Evolutionary conservation across 257 asterid species (phyloP).

Genomic region (Solanum pennellii): DNA sequence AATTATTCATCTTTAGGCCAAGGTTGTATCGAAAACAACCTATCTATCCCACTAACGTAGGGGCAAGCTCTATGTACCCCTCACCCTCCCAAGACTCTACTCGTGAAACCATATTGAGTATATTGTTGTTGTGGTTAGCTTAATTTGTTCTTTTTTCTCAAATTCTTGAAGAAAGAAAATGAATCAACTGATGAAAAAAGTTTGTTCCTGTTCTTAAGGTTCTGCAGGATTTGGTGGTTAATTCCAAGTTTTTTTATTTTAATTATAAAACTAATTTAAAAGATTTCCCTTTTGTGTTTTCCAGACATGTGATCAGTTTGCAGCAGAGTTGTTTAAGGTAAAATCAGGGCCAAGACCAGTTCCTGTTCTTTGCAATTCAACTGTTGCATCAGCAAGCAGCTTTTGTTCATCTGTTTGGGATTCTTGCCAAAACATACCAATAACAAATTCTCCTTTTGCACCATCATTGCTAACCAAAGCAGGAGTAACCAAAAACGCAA

Average conservation of each 20-base stretch:
- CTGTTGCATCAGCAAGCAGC: conserved; percentile 20
- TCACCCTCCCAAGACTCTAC: background rate
- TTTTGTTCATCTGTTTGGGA: conserved; percentile 79
- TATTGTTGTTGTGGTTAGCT: background rate
- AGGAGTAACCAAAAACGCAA: conserved; percentile 29
- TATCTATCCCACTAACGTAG: background rate
- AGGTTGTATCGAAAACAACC: background rate
- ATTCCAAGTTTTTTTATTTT: background rate
- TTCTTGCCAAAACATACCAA: conserved; percentile 46
- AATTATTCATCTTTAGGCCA: background rate
- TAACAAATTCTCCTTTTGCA: conserved; percentile 67
- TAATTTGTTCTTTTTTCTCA: background rate
- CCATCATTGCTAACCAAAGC: conserved; percentile 60
- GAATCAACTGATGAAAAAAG: background rate
- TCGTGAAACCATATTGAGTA: background rate
- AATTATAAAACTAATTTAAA: background rate
- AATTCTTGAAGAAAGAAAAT: background rate
- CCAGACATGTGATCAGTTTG: conserved; percentile 77
- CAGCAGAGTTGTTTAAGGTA: conserved; percentile 56
- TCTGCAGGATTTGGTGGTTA: no score
- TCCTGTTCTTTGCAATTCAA: conserved; percentile 71
- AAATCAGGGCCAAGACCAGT: conserved; percentile 34
- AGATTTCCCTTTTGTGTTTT: background rate
- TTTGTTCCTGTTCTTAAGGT: background rate
- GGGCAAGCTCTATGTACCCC: background rate